Evolutionary conservation across 495 filamentous ascomycete species (phyloP).

Genomic region (Baudoinia panamericana): DNA sequence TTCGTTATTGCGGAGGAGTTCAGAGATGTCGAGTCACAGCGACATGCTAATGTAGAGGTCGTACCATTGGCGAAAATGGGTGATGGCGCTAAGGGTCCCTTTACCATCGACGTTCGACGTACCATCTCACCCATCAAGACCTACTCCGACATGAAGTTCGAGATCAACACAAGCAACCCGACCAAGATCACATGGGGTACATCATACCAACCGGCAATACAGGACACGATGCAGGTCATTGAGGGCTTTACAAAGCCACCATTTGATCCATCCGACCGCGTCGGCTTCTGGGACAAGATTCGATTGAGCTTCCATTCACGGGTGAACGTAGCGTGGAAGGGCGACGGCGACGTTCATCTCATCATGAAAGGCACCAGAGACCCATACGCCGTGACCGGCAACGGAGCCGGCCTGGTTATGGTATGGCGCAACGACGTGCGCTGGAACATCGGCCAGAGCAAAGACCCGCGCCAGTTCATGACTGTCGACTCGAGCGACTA

Average conservation of each 20-base stretch:
- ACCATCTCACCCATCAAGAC: conserved; percentile 94
- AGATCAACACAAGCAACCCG: conserved; percentile 82
- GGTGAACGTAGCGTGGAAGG: conserved; percentile 76
- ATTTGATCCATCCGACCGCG: conserved; percentile 80
- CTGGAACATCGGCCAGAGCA: conserved; percentile 67
- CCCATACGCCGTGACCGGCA: conserved; percentile 83
- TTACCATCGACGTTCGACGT: conserved; percentile 72
- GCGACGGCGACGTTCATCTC: conserved; percentile 90
- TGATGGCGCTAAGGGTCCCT: conserved; percentile 32
- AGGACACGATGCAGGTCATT: conserved; percentile 99
- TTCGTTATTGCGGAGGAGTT: conserved; percentile 97
- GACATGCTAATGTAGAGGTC: conserved; percentile 71
- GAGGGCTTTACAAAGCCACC: conserved; percentile 95
- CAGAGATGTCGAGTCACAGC: conserved; percentile 58
- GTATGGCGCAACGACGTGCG: conserved; percentile 88
- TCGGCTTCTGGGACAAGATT: conserved; percentile 99
- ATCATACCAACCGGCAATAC: conserved; percentile 94
- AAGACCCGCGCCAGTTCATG: conserved; percentile 88
- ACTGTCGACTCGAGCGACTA: conserved; percentile 89
- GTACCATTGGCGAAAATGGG: conserved; percentile 52
- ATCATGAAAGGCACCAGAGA: conserved; percentile 84
- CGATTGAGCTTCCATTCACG: conserved; percentile 89
- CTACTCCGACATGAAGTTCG: conserved; percentile 78
- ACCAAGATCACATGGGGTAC: conserved; percentile 94
- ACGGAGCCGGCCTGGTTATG: conserved; percentile 91